Percentiles rank a stretch among this genome's conserved stretches.
phyloP scores from a whole-genome alignment of 2,329 filamentous ascomycete genomes.

The Annulohypoxylon truncatum region DNA sequence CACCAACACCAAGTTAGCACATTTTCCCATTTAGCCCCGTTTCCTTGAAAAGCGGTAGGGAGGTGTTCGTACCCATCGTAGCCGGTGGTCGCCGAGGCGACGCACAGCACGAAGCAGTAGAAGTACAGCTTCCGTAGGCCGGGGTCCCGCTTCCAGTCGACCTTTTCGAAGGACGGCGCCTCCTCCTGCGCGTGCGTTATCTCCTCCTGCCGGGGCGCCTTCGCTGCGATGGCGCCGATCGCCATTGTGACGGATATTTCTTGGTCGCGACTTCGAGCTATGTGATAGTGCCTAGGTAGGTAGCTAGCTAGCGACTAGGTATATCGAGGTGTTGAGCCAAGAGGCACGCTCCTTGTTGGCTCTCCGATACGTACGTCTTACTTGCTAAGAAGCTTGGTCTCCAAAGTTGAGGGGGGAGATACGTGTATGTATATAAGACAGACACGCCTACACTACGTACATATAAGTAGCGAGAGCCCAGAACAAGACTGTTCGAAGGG shows the following conservation, averaged over 20 bases:
- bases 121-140: constrained; percentile 68
- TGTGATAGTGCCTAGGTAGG: neutral
- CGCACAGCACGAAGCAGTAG: constrained; percentile 62
- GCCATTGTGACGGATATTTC: constrained; percentile 31
- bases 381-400: constrained; percentile 24
- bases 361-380: constrained; percentile 8
- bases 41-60: neutral
- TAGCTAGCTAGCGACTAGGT: constrained; percentile 6
- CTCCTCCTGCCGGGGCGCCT: constrained; percentile 39
- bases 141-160: constrained; percentile 66
- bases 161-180: constrained; percentile 62
- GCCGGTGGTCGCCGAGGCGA: constrained; percentile 67
- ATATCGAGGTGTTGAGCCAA: constrained; percentile 14
- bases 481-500: constrained; percentile 14
- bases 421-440: constrained; percentile 15
- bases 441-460: constrained; percentile 12
- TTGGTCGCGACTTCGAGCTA: neutral
- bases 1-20: constrained; percentile 26
- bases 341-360: constrained; percentile 17
- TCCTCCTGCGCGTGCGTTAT: constrained; percentile 55
- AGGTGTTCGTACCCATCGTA: constrained; percentile 62
- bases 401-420: constrained; percentile 21
- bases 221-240: constrained; percentile 37
- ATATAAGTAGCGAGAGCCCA: constrained; percentile 3
- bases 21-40: neutral